Base-by-base conservation (phyloP, 2,329 filamentous ascomycete genomes). In the Claviceps pazoutovae region DNA sequence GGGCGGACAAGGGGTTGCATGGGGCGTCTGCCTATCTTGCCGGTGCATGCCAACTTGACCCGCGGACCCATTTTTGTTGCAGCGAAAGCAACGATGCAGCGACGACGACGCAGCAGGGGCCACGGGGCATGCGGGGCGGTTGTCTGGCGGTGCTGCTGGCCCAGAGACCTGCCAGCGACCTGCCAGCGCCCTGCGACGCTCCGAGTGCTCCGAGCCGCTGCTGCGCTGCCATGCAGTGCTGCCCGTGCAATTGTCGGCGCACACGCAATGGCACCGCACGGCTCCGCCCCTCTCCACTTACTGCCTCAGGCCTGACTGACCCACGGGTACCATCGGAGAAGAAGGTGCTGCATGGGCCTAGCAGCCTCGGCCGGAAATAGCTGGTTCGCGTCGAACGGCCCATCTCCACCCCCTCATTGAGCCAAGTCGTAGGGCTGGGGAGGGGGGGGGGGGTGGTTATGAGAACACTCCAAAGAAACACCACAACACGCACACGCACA, bases 401-500 rank as follows among this genome's bases (percentile, higher is more conserved):
- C 19, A 23, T 14, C 37, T 43, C 19, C 14, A 26, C 21, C 8
- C 9, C 14, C 30, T 34, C 13, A 26, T 36, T 26, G 47, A 34
- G 46, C 51, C 41, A 48, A 39, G 45, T 47, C 44, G 26, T 54
- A 54, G 52, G 52, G 52, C 52, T 51, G 52, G 48, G 52, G 34
- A 38, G 7, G 17, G 39, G 13, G 26, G 26, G 26, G 3, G 26
- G 30, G 30, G 30, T 11, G 30, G 9, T 34, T 34, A 9, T 4
- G 30, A 34, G 30, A 34, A 34, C 9, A 34, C 9, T 34, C 30
- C 30, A 34, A 34, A 34, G 30, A 34, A 34, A 34, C 30, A 34
- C 30, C 30, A 34, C 30, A 34, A 34, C 30, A 30, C 26, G 26
- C 26, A 30, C 26, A 26, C 26, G 26, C 26, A 30, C 26, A 30